Conservation (phyloP, 164 flowering plant species). For the Dillenia turbinata region DNA sequence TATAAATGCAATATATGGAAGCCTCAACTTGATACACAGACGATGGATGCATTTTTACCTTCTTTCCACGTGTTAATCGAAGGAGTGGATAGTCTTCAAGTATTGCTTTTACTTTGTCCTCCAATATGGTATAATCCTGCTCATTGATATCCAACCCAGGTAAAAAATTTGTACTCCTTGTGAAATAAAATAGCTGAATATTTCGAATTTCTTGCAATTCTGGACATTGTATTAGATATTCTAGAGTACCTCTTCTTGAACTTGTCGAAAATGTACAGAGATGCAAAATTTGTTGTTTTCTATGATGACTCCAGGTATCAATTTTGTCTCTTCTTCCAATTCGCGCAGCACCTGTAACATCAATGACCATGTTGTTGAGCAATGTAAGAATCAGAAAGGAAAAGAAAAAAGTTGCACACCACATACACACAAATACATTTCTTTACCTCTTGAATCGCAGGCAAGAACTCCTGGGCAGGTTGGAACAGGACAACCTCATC, state of each 20-base stretch:
- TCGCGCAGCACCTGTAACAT: slow-evolving; percentile 34
- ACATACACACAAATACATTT: not conserved
- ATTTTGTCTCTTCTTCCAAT: slow-evolving; percentile 32
- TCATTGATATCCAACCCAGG: not conserved
- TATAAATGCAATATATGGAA: not conserved
- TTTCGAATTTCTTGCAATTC: too few species aligned
- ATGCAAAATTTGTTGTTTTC: slow-evolving; percentile 72
- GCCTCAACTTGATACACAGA: not conserved
- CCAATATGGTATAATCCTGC: slow-evolving; percentile 25
- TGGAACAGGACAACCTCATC: slow-evolving; percentile 46
- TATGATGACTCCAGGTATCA: slow-evolving; percentile 39
- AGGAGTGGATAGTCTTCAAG: slow-evolving; percentile 24
- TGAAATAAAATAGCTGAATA: not conserved
- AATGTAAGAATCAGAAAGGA: not conserved
- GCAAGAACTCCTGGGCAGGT: slow-evolving; percentile 67
- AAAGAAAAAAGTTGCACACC: not conserved
- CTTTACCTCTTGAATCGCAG: slow-evolving; percentile 51
- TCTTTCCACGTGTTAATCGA: slow-evolving; percentile 32
- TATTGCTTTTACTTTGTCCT: slow-evolving; percentile 19
- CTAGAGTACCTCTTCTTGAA: slow-evolving; percentile 26
- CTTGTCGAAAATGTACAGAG: slow-evolving; percentile 69
- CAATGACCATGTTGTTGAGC: slow-evolving; percentile 23
- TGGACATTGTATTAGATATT: too few species aligned
- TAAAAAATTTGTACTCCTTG: not conserved
- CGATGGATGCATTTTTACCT: slow-evolving; percentile 10